These are phyloP conservation scores for Hypoxylon sp. DNA, from an alignment of 2,329 filamentous ascomycete species.

Conservation along the genomic window DNA sequence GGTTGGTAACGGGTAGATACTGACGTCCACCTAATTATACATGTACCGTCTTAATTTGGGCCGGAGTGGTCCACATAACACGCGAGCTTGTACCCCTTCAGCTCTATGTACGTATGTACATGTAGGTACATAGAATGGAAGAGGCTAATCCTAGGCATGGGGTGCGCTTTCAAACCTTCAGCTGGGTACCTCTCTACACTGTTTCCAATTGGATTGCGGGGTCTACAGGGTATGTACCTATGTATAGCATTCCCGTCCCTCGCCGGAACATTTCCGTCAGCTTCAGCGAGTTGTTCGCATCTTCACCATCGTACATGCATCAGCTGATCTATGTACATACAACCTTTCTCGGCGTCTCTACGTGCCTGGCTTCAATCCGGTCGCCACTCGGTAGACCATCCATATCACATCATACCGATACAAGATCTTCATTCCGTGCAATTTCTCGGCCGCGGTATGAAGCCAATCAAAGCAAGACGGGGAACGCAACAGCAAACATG, in stretches of 20 bases:
- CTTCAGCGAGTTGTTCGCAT: not conserved
- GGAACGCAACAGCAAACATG: conserved; percentile 30
- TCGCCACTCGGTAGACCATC: not conserved
- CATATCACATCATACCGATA: not conserved
- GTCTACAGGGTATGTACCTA: no score
- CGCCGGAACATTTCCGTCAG: not conserved
- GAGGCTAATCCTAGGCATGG: conserved; percentile 4
- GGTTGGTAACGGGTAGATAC: no score
- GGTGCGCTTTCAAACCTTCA: no score
- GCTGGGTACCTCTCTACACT: no score
- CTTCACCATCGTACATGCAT: not conserved
- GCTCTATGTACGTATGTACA: no score
- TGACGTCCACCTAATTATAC: no score
- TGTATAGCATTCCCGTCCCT: not conserved
- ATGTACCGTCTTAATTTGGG: no score
- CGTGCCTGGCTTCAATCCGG: not conserved
- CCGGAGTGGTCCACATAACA: no score
- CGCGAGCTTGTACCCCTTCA: no score
- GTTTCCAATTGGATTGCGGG: not conserved
- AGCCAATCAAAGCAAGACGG: not conserved
- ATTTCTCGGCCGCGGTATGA: not conserved
- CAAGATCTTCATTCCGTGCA: not conserved
- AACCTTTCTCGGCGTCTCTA: not conserved
- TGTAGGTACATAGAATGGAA: not conserved
- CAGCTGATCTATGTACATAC: not conserved